A percentile compares a stretch with the other conserved stretches of the same genome.
phyloP scores from a whole-genome alignment of 1,284 basidiomycete genomes.

The Microbotryomycetes sp. region DNA sequence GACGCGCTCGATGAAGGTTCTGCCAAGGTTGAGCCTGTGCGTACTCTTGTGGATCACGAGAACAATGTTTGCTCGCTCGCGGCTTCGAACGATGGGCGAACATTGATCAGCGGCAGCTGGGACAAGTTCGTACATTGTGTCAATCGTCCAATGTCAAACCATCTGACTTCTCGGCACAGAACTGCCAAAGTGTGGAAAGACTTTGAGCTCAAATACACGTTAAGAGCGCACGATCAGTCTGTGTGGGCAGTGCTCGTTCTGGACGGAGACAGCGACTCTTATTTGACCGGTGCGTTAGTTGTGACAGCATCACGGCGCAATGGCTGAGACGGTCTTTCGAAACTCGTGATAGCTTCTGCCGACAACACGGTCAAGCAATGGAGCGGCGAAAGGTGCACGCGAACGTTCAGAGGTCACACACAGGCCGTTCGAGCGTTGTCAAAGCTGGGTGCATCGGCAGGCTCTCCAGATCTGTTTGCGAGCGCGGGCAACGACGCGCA shows the following conservation, averaged over 20 bases:
- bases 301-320: no score
- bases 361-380: constrained; percentile 91
- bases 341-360: constrained; percentile 61
- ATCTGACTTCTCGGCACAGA: constrained; percentile 45
- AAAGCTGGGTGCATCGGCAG: constrained; percentile 51
- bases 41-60: constrained; percentile 59
- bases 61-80: constrained; percentile 86
- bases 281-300: constrained; percentile 62
- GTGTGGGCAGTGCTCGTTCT: constrained; percentile 90
- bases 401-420: constrained; percentile 74
- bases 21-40: constrained; percentile 22
- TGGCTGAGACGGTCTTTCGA: no score
- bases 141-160: not conserved
- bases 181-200: constrained; percentile 91
- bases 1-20: constrained; percentile 32
- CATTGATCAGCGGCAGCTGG: constrained; percentile 95
- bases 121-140: constrained; percentile 60
- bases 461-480: constrained; percentile 61
- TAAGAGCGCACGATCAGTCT: constrained; percentile 80
- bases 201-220: constrained; percentile 57
- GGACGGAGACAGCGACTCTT: constrained; percentile 57
- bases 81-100: constrained; percentile 57
- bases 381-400: constrained; percentile 55
- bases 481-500: constrained; percentile 92
- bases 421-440: constrained; percentile 85